Evolutionary conservation across 2,329 filamentous ascomycete species (phyloP).

Genomic region (Phoma sp.): DNA sequence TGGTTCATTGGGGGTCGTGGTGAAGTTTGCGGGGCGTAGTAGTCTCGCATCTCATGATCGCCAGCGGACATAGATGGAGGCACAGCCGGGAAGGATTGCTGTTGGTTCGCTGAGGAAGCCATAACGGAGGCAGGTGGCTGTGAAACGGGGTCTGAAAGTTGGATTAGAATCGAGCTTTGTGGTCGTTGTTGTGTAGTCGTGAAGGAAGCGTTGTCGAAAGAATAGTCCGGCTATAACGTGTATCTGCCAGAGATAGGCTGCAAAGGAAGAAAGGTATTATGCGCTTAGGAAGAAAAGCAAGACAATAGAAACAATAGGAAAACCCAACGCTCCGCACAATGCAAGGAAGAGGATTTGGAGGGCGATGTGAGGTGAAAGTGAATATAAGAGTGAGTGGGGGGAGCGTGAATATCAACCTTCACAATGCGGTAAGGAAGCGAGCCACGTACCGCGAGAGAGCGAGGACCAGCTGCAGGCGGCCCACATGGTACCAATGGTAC

Average conservation of each 20-base stretch:
- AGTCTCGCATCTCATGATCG: conserved; percentile 67
- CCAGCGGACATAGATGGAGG: conserved; percentile 66
- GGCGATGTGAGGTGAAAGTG: conserved; percentile 32
- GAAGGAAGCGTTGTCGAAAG: conserved; percentile 12
- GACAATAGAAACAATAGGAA: conserved; percentile 34
- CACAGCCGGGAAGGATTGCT: conserved; percentile 61
- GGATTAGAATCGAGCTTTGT: conserved; percentile 39
- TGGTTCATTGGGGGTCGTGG: conserved; percentile 66
- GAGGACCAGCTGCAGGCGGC: conserved; percentile 47
- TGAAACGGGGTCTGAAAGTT: conserved; percentile 39
- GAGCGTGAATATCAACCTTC: conserved; percentile 36
- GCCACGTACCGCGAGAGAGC: conserved; percentile 50
- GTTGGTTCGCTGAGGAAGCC: conserved; percentile 60
- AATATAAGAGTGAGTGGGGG: conserved; percentile 19
- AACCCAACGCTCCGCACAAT: conserved; percentile 45
- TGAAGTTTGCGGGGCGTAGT: conserved; percentile 62
- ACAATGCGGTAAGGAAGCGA: conserved; percentile 37
- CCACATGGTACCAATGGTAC: conserved; percentile 46
- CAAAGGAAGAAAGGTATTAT: conserved; percentile 20
- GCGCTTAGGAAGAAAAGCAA: conserved; percentile 20
- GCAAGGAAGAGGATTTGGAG: conserved; percentile 36
- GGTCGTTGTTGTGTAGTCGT: conserved; percentile 5
- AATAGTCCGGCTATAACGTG: conserved; percentile 25
- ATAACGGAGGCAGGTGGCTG: conserved; percentile 44
- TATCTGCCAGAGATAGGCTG: conserved; percentile 43